Evolutionary conservation across 139 green algal species (phyloP), one percentile per base, ranked within the genome.

Genomic region (Haematococcus lacustris): DNA sequence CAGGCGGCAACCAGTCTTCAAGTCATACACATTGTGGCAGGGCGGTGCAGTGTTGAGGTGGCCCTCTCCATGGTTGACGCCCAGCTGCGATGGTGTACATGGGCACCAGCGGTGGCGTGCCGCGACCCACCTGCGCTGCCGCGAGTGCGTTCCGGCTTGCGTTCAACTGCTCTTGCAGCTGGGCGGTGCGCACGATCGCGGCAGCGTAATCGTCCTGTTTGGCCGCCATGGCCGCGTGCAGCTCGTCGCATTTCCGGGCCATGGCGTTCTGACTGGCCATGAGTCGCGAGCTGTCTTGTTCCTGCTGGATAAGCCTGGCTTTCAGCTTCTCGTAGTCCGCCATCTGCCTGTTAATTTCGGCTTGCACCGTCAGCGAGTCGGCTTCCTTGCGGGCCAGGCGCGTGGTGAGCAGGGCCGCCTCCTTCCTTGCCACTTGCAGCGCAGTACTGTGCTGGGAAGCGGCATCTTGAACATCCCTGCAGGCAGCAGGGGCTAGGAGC

Each of bases 291-390:
- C 74, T 70, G 66, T 80, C 74, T 21, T 69, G 74, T 62, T 80
- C 74, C 74, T 80, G 68, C 17, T 63, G 6, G 26, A 63, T 25
- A 25, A 63, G 68, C 26, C 74, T 59, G 30, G 68, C 67, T 69
- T 80, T 80, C 38, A 80, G 69, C 25, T 62, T 61, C 68, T 80
- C 61, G 62, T 80, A 80, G 68, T 80, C 74, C 1, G 57, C 68
- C 1, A 80, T 80, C 61, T 80, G 74, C 35, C 68, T 59, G 38
- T 68, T 38, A 26, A 80, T 80, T 51, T 80, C 74, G 2, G 68
- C 71, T 69, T 80, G 68, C 23, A 80, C 50, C 25, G 74, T 67
- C 26, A 66, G 62, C 37, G 66, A 74, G 47, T 80, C 74, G 23
- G 68, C 74, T 59, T 80, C 74, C 74, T 80, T 80, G 50, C 74